phyloP scores from a whole-genome alignment of 2,329 filamentous ascomycete species.

The Fusarium paranaense region DNA sequence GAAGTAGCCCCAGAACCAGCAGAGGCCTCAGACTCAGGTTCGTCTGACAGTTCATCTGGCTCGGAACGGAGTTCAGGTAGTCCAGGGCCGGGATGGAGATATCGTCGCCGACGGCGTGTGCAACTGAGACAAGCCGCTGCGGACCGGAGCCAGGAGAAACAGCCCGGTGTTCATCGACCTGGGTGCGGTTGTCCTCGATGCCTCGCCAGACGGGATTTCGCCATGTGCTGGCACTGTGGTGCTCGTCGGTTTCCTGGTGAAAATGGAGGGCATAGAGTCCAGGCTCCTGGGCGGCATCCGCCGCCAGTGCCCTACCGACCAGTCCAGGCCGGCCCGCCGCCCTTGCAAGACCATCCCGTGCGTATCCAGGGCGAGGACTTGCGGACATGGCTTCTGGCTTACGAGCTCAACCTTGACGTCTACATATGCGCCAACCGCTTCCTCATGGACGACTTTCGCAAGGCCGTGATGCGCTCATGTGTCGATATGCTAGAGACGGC shows the following conservation, averaged over 20 bases:
- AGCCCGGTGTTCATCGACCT: slow-evolving; percentile 57
- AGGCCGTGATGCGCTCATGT: slow-evolving; percentile 53
- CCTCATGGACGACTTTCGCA: slow-evolving; percentile 59
- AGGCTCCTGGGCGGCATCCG: neutral
- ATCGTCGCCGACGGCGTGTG: slow-evolving; percentile 27
- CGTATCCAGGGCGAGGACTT: slow-evolving; percentile 59
- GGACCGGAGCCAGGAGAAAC: slow-evolving; percentile 52
- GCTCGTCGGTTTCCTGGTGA: slow-evolving; percentile 28
- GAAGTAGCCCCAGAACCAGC: slow-evolving; percentile 36
- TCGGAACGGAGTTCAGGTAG: slow-evolving; percentile 31
- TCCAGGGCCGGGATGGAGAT: slow-evolving; percentile 27
- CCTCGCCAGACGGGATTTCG: slow-evolving; percentile 29
- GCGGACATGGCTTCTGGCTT: slow-evolving; percentile 60
- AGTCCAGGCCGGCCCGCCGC: neutral
- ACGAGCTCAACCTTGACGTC: slow-evolving; percentile 60
- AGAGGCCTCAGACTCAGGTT: slow-evolving; percentile 50
- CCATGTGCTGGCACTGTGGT: slow-evolving; percentile 42
- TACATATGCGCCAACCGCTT: slow-evolving; percentile 63
- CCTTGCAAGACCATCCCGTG: neutral
- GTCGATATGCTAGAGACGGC: slow-evolving; percentile 61
- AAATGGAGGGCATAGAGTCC: neutral
- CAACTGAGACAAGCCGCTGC: slow-evolving; percentile 6
- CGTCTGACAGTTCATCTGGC: slow-evolving; percentile 41
- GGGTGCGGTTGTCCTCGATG: slow-evolving; percentile 59
- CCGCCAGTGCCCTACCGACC: neutral